A percentile compares a stretch with the other conserved stretches of the same genome.
phyloP scores from a whole-genome alignment of 192 early-diverging fungal species.

The Coemansia sp. region DNA sequence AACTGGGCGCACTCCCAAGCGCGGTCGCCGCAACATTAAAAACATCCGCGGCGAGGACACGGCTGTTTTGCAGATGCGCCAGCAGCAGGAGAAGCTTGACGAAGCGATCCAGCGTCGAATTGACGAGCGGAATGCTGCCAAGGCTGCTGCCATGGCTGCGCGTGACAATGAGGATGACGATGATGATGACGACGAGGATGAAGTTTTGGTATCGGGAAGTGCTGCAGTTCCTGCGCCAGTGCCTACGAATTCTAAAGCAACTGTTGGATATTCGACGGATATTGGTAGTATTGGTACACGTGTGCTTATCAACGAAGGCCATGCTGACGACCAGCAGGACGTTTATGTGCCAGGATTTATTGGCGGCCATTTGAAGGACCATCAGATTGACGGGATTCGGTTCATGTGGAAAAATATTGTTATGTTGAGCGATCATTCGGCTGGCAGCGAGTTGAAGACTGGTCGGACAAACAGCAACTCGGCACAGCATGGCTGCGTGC shows the following conservation, averaged over 20 bases:
- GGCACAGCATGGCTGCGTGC: slow-evolving; percentile 64
- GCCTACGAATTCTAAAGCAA: background rate
- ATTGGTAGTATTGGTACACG: slow-evolving; percentile 1
- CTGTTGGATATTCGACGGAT: background rate
- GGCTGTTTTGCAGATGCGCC: slow-evolving; percentile 20
- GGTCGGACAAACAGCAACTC: background rate
- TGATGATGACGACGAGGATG: background rate
- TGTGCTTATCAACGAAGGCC: slow-evolving; percentile 64
- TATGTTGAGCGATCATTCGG: slow-evolving; percentile 56
- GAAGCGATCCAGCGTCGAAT: slow-evolving; percentile 16
- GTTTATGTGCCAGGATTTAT: slow-evolving; percentile 57
- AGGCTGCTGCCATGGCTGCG: background rate
- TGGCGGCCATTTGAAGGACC: slow-evolving; percentile 59
- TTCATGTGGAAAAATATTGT: slow-evolving; percentile 81
- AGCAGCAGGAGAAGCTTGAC: slow-evolving; percentile 10
- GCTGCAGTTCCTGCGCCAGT: background rate
- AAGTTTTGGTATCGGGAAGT: slow-evolving; percentile 11
- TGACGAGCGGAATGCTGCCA: slow-evolving; percentile 1
- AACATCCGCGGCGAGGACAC: slow-evolving; percentile 29
- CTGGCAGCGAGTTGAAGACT: background rate
- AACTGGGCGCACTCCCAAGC: background rate
- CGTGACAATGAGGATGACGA: background rate
- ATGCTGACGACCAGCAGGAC: slow-evolving; percentile 12
- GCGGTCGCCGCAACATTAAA: slow-evolving; percentile 38
- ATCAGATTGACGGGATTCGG: slow-evolving; percentile 74